Conservation (phyloP, 1,284 basidiomycete genomes). For the Vanrija sp. region DNA sequence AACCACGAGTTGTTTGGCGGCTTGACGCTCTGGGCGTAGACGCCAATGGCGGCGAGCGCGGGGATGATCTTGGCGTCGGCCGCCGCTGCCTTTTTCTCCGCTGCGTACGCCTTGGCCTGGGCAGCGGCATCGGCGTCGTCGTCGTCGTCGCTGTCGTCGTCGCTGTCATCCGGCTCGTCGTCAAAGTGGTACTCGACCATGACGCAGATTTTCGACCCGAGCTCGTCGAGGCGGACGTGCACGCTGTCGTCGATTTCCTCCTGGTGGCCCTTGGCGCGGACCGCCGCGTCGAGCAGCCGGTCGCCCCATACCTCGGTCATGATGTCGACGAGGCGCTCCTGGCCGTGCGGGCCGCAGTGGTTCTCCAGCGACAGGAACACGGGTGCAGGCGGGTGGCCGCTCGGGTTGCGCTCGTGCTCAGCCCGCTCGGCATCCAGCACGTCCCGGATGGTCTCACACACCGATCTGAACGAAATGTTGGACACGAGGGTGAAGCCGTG, state of each 20-base stretch:
- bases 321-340: constrained; percentile 16
- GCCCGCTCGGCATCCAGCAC: neutral
- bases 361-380: constrained; percentile 16
- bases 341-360: constrained; percentile 13
- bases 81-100: constrained; percentile 1
- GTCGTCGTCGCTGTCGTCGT: neutral
- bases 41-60: constrained; percentile 10
- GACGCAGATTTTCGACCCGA: constrained; percentile 12
- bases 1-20: constrained; percentile 15
- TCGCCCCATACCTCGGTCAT: constrained; percentile 15
- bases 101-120: neutral
- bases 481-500: constrained; percentile 19
- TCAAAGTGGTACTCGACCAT: constrained; percentile 18
- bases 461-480: constrained; percentile 12
- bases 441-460: constrained; percentile 18
- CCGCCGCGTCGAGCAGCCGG: neutral
- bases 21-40: constrained; percentile 17
- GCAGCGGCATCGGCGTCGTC: neutral
- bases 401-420: neutral
- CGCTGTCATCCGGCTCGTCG: neutral
- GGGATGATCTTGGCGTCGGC: constrained; percentile 9
- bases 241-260: neutral
- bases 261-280: neutral
- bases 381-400: neutral
- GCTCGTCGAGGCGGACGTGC: constrained; percentile 5